Evolutionary conservation across 306 rosid species (phyloP), one percentile per base, ranked within the genome.

Genomic region (Rosa multiflora): DNA sequence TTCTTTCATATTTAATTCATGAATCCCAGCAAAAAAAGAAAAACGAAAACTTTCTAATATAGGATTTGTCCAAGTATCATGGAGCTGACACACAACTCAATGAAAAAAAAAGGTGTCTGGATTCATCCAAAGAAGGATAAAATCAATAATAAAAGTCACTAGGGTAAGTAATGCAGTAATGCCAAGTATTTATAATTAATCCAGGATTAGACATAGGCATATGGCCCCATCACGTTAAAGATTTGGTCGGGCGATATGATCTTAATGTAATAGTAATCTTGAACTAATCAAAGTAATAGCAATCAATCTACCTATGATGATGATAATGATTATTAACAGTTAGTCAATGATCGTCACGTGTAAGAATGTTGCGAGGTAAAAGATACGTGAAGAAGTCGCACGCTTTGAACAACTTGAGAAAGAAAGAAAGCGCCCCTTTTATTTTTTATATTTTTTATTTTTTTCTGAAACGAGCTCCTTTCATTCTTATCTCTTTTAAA

Each of bases 401-500:
- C 77, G 49, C 84, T 70, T 44, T 44, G 17, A 55, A 66, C 51
- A 26, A 74, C 78, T 59, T 76, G 62, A 6, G 40, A 43, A 1
- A 6, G 53, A 39, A 58, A 0, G 71, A 46, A 51, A 49, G 52
- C 11, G 4, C 46, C 56, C 29, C 29, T 26, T 26, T 1, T 1
- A 26, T 26, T 26, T 26, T 26, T 26, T 26, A n/a, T n/a, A n/a
- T n/a, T n/a, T n/a, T n/a, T 23, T 23, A 23, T 26, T 26, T 26
- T 26, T 26, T 26, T 26, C 29, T 26, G 29, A 26, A 26, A 26
- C 29, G 29, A 26, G 29, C 7, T 4, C 46, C 56, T 43, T 58
- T 70, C 37, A 49, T 46, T 80, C 85, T 76, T 77, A 76, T 76
- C 85, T 72, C 77, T 52, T 63, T 47, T 53, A 70, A 77, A 70